Evolutionary conservation across 2,329 filamentous ascomycete genomes (phyloP).

Genomic region (Daldinia sp.): DNA sequence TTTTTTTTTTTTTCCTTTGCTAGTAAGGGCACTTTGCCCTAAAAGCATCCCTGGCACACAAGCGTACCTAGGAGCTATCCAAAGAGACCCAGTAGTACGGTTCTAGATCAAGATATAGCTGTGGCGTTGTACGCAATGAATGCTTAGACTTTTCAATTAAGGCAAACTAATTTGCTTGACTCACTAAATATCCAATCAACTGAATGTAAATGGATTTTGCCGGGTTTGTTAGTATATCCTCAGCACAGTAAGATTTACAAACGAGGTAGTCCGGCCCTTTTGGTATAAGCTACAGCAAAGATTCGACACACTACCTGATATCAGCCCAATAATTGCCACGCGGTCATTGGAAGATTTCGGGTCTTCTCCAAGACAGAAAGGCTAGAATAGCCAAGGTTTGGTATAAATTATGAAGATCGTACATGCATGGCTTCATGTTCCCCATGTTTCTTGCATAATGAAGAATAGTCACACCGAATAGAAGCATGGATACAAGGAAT

Average conservation of each 20-base stretch:
- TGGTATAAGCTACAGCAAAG: background rate
- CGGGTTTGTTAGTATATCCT: background rate
- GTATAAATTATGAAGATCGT: conserved; percentile 24
- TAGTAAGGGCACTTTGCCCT: conserved; percentile 3
- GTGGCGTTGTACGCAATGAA: background rate
- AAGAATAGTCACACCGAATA: conserved; percentile 36
- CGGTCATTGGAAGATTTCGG: conserved; percentile 21
- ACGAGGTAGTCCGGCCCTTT: background rate
- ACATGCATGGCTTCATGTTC: conserved; percentile 25
- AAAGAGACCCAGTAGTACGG: conserved; percentile 45
- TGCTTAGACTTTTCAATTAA: background rate
- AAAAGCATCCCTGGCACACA: background rate
- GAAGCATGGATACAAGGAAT: conserved; percentile 5
- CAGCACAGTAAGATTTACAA: background rate
- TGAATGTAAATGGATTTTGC: background rate
- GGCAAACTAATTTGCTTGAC: conserved; percentile 3
- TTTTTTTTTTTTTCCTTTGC: background rate
- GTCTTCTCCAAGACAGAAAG: background rate
- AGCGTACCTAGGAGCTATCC: conserved; percentile 37
- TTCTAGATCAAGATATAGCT: conserved; percentile 7
- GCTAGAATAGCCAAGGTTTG: background rate
- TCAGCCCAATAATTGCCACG: conserved; percentile 5
- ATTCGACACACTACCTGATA: conserved; percentile 1
- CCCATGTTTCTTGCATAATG: conserved; percentile 32
- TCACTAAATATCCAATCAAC: background rate